Evolutionary conservation across 73 alveolate species (phyloP).

Genomic region (Paramecium caudatum): DNA sequence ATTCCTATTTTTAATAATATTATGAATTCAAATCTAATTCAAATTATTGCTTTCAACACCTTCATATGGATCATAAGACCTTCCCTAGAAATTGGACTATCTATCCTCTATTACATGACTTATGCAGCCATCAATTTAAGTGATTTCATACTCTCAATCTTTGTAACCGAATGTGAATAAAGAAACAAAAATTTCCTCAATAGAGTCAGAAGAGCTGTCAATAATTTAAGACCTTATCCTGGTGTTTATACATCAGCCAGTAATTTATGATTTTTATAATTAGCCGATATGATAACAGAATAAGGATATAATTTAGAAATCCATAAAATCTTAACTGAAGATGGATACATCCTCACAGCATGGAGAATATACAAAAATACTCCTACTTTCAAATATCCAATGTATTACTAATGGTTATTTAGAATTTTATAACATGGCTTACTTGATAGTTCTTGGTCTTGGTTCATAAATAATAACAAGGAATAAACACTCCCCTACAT

Average conservation of each 20-base stretch:
- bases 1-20: too few relatives aligned
- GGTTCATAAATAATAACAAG: constrained; percentile 84
- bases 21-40: too few relatives aligned
- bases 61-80: constrained; percentile 48
- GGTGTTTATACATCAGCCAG: constrained; percentile 39
- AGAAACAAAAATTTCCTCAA: not conserved
- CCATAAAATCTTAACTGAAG: constrained; percentile 90
- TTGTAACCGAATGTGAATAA: not conserved
- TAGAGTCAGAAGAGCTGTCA: not conserved
- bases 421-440: constrained; percentile 91
- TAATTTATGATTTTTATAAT: not conserved
- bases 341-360: constrained; percentile 82
- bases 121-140: not conserved
- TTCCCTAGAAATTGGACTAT: not conserved
- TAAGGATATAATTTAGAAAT: constrained; percentile 91
- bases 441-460: constrained; percentile 90
- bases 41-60: not conserved
- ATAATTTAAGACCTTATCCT: constrained; percentile 14
- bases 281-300: constrained; percentile 78
- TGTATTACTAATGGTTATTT: not conserved
- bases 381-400: not conserved
- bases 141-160: constrained; percentile 36
- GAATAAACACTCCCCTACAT: constrained; percentile 81
- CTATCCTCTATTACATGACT: constrained; percentile 6
- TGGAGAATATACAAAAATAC: not conserved